These are phyloP conservation scores for Akebia trifoliata DNA, from an alignment of 164 flowering plant genomes.

Conservation along the genomic window DNA sequence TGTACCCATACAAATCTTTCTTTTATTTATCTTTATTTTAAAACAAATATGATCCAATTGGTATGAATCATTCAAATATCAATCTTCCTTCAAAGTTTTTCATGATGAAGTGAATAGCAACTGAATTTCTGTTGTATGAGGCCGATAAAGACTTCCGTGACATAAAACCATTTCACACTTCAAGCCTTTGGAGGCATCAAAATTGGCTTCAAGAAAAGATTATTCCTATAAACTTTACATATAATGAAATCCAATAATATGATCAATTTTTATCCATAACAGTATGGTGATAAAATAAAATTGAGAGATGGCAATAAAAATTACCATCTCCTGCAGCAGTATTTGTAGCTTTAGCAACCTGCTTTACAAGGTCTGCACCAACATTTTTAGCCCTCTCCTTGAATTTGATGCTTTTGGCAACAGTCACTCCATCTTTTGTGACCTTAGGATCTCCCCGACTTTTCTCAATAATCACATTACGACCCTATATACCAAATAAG, in stretches of 20 bases:
- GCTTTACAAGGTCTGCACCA: constrained; percentile 89
- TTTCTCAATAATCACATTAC: constrained; percentile 78
- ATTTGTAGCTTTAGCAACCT: constrained; percentile 87
- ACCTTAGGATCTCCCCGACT: constrained; percentile 55
- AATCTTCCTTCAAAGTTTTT: too few species aligned
- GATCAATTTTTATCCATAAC: neutral
- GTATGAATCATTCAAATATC: too few species aligned
- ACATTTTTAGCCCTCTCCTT: constrained; percentile 67
- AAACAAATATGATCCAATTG: neutral
- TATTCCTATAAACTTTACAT: too few species aligned
- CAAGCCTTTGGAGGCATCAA: neutral
- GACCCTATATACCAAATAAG: constrained; percentile 46
- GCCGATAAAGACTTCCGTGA: too few species aligned
- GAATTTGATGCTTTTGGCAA: constrained; percentile 82
- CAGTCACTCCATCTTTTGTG: constrained; percentile 94
- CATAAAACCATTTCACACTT: too few species aligned
- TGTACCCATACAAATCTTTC: constrained; percentile 22
- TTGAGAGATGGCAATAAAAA: neutral
- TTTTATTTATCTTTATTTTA: neutral
- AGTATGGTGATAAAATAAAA: neutral
- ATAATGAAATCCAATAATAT: too few species aligned
- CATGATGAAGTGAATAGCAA: too few species aligned
- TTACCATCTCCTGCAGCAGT: constrained; percentile 90
- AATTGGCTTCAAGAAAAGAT: neutral
- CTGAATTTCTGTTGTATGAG: too few species aligned